Percentiles rank a stretch among this genome's conserved stretches.
Conservation (phyloP, 768 basidiomycete species). For the Harrya chromipes region DNA sequence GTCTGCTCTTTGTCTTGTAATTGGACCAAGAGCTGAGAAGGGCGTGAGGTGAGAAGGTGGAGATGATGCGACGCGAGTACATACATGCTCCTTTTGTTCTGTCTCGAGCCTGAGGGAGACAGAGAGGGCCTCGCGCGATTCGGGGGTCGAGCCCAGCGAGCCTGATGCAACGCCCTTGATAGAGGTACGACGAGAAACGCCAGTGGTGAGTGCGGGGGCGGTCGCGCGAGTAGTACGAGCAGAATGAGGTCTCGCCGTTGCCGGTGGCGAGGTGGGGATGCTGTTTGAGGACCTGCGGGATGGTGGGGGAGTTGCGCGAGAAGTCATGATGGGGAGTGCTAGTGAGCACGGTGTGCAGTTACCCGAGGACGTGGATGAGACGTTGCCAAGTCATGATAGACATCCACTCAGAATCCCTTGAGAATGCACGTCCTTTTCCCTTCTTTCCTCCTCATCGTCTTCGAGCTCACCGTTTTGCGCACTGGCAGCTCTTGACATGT, state of each 20-base stretch:
- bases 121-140: constrained; percentile 54
- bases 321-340: constrained; percentile 35
- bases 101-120: constrained; percentile 72
- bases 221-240: constrained; percentile 59
- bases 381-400: constrained; percentile 1
- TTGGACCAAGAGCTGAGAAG: constrained; percentile 65
- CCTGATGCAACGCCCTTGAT: constrained; percentile 42
- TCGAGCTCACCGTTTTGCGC: constrained; percentile 5
- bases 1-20: constrained; percentile 77
- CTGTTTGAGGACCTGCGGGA: constrained; percentile 44
- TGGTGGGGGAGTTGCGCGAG: constrained; percentile 44
- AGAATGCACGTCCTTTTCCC: constrained; percentile 24
- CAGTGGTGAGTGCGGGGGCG: constrained; percentile 45
- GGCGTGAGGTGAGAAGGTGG: constrained; percentile 9
- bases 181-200: constrained; percentile 48
- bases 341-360: background rate
- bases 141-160: constrained; percentile 37
- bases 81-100: constrained; percentile 77
- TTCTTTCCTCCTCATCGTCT: background rate
- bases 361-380: background rate
- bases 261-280: constrained; percentile 40
- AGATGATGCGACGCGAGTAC: constrained; percentile 16
- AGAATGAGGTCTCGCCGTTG: constrained; percentile 46
- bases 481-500: constrained; percentile 46
- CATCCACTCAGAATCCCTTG: constrained; percentile 32